Evolutionary conservation across 805 yeast genomes (phyloP), one percentile per base, ranked within the genome.

Genomic region (Candida silvicultrix): DNA sequence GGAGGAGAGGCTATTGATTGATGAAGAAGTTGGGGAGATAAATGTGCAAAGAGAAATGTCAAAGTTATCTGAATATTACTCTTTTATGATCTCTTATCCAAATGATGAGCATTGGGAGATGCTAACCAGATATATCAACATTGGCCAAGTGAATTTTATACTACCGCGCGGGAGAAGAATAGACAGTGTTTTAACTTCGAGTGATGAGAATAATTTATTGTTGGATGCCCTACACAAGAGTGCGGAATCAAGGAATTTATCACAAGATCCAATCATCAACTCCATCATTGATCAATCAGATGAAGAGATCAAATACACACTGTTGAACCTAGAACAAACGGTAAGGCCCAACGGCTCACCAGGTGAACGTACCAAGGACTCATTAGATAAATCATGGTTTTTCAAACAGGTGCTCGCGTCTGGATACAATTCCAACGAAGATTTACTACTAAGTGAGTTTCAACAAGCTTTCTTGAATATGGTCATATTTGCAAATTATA

Each of bases 301-400:
- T 1, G 66, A 65, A 2, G 75, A 70, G 48, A 55, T 79, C 38
- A 56, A 55, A 10, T 75, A 73, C 48, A 68, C 77, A 1, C 53
- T 62, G 4, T 63, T 79, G 6, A 72, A 77, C 44, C 60, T 69
- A 44, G 69, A 68, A 35, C 51, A 57, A n/a, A 63, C 71, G 0
- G 59, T 69, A 39, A 59, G 71, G 14, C 65, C 66, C 0, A 64
- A 66, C 14, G 62, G 68, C 4, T 56, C 63, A 1, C 64, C 69
- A 0, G 63, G 65, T 4, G 71, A 73, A 42, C 60, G 71, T 21
- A 82, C 86, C 25, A 56, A 63, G 7, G 79, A 77, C 48, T 75
- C 73, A 15, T 49, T 77, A 16, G 92, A 86, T 58, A 77, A 80
- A 52, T 69, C 85, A 1, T 78, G 86, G 81, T 79, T 77, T 53